Evolutionary conservation across 2,329 filamentous ascomycete genomes (phyloP), one percentile per base, ranked within the genome.

Genomic region (Aspergillus sp.): DNA sequence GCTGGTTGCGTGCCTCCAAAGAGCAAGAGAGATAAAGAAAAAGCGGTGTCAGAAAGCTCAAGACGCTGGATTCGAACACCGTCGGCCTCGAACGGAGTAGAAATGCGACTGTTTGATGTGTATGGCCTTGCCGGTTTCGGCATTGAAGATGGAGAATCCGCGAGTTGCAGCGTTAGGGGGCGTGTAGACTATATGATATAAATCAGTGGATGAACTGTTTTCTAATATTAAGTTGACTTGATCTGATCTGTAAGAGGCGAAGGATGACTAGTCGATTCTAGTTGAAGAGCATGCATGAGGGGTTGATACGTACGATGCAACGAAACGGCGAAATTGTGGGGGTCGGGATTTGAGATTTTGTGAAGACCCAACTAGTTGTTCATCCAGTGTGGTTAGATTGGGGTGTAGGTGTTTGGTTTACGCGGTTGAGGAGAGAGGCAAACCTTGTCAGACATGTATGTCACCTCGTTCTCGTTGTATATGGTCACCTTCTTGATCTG

Each of bases 141-240:
- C 85, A 69, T 94, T 85, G 74, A 94, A 97, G 71, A 94, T 86
- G 69, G 91, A 85, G 75, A 91, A 96, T 24, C 93, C 93, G 61
- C 86, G 85, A 60, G 85, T 89, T 42, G 91, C 91, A 42, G 94
- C 92, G 69, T 96, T 96, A 3, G 93, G 93, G 39, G 93, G 93
- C 14, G 91, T 94, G 72, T 95, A 95, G 61, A 96, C 82, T 84
- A 29, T 18, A 7, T 18, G n/a, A 22, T 22, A 2, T 18, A 24
- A 3, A 22, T 47, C 3, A 47, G 18, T 14, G 9, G 26, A n/a
- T n/a, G n/a, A n/a, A 29, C 7, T 29, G 26, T 1, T 9, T 29
- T 7, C 26, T 29, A 9, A 29, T 4, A 9, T 9, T 11, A n/a
- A 26, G 18, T 55, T 14, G 7, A 50, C 22, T 24, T 3, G 4